These are phyloP conservation scores for Leccinum arenicola DNA, from an alignment of 768 basidiomycete species.

Conservation along the genomic window DNA sequence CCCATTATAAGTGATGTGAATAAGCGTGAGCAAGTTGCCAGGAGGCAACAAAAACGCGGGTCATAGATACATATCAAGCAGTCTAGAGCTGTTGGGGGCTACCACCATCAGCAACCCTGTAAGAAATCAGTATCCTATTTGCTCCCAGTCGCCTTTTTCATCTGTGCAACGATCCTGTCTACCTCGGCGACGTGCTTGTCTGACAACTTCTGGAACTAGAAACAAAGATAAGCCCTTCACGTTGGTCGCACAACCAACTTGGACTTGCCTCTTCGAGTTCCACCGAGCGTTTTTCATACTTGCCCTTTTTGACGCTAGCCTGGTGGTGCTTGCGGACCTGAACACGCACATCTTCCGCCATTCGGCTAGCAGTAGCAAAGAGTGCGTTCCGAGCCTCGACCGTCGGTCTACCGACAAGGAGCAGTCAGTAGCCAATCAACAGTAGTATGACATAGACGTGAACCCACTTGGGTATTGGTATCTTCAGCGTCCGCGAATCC, in stretches of 20 bases:
- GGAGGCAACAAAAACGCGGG: neutral
- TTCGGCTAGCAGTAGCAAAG: slow-evolving; percentile 52
- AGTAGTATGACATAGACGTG: neutral
- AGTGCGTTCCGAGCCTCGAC: slow-evolving; percentile 65
- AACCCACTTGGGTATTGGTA: slow-evolving; percentile 76
- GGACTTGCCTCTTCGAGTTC: slow-evolving; percentile 59
- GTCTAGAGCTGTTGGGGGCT: neutral
- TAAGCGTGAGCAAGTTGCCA: neutral
- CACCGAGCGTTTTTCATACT: slow-evolving; percentile 63
- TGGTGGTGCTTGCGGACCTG: slow-evolving; percentile 74
- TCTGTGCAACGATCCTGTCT: slow-evolving; percentile 58
- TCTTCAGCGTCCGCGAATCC: slow-evolving; percentile 69
- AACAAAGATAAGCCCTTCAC: neutral
- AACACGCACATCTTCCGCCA: slow-evolving; percentile 72
- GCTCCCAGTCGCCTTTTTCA: slow-evolving; percentile 54
- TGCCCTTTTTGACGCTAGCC: slow-evolving; percentile 63
- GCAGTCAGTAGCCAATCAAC: neutral
- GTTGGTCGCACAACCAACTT: neutral
- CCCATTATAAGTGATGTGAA: neutral
- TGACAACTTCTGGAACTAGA: slow-evolving; percentile 71
- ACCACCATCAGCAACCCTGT: neutral
- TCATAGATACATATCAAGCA: neutral
- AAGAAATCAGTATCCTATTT: slow-evolving; percentile 15
- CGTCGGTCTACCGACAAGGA: slow-evolving; percentile 54
- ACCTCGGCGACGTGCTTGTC: slow-evolving; percentile 62